phyloP scores from a whole-genome alignment of 1,284 basidiomycete genomes.

The Ganoderma meredithae region DNA sequence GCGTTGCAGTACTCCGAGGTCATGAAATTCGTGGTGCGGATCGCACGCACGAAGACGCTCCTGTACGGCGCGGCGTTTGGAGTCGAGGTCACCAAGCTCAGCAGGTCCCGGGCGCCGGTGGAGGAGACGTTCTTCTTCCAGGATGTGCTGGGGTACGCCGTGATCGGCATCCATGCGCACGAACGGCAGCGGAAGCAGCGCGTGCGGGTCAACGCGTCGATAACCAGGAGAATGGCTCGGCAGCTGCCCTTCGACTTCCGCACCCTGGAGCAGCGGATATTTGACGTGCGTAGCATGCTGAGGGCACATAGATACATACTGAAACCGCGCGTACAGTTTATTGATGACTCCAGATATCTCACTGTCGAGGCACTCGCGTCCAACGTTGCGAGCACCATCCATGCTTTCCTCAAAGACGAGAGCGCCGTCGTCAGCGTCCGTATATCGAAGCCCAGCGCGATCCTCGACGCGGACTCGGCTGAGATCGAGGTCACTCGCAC shows the following conservation, averaged over 20 bases:
- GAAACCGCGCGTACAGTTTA: constrained; percentile 41
- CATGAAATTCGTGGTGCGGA: constrained; percentile 48
- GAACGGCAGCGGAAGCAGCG: constrained; percentile 77
- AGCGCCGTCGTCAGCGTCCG: constrained; percentile 58
- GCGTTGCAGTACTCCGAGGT: constrained; percentile 49
- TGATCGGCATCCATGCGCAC: constrained; percentile 79
- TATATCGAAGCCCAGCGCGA: constrained; percentile 80
- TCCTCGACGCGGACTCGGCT: constrained; percentile 73
- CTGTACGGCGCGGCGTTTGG: constrained; percentile 59
- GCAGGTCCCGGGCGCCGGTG: constrained; percentile 14
- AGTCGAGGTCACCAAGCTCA: constrained; percentile 47
- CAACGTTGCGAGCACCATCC: constrained; percentile 56
- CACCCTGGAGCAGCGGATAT: constrained; percentile 46
- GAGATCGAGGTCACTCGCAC: constrained; percentile 66
- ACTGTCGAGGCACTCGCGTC: constrained; percentile 83
- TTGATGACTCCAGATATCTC: constrained; percentile 59
- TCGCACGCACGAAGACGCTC: constrained; percentile 60
- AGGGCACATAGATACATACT: constrained; percentile 5
- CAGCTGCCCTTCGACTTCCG: constrained; percentile 47
- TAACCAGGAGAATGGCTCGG: constrained; percentile 35
- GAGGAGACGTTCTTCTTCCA: constrained; percentile 50
- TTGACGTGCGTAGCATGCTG: constrained; percentile 45
- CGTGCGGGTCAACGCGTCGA: constrained; percentile 64
- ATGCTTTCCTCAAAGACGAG: constrained; percentile 37
- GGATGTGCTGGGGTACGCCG: constrained; percentile 61